phyloP scores from a whole-genome alignment of 1,139 yeast genomes.

The Zygotorulaspora mrakii region DNA sequence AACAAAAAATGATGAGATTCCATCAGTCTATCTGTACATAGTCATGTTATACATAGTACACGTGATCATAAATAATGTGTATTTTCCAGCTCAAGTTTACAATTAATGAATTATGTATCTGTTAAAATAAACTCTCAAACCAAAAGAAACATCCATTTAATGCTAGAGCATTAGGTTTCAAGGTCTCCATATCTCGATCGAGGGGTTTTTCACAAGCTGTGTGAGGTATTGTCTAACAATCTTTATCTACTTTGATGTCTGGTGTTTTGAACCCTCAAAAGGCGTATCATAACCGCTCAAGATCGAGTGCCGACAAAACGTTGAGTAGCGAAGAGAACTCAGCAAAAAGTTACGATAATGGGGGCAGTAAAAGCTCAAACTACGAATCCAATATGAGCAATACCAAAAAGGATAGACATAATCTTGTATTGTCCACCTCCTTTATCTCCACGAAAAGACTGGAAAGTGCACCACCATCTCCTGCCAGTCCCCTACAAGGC shows the following conservation, averaged over 20 bases:
- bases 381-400: conserved; percentile 1
- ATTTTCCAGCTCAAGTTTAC: neutral
- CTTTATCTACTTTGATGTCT: neutral
- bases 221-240: neutral
- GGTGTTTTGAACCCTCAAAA: conserved; percentile 5
- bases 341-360: conserved; percentile 4
- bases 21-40: conserved; percentile 11
- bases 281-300: conserved; percentile 10
- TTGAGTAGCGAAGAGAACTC: conserved; percentile 9
- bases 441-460: conserved; percentile 33
- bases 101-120: no score
- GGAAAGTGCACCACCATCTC: conserved; percentile 27
- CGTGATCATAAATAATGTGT: neutral
- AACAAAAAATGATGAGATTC: neutral
- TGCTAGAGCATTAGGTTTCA: neutral
- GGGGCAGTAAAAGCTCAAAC: conserved; percentile 7
- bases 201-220: neutral
- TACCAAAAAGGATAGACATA: conserved; percentile 26
- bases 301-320: conserved; percentile 13
- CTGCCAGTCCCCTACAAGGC: conserved; percentile 29
- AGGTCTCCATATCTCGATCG: neutral
- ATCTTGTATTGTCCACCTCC: conserved; percentile 34
- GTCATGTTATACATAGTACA: conserved; percentile 2
- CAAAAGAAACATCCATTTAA: neutral
- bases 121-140: no score